Percentiles rank a stretch among this genome's conserved stretches.
Conservation (phyloP, 148 eudicot species). For the Amaranthus cruentus region DNA sequence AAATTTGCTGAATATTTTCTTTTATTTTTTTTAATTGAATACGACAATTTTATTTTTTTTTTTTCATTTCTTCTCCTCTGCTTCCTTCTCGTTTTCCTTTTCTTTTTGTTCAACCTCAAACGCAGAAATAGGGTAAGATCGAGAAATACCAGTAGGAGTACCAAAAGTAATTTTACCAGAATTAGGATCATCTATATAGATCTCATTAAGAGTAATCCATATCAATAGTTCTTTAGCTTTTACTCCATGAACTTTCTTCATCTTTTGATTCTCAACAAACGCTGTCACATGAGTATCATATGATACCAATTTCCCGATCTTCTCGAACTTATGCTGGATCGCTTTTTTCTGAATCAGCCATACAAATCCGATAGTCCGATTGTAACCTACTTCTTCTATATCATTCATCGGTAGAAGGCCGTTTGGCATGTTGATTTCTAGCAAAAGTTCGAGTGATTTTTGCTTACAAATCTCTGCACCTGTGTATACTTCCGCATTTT, state of each 20-base stretch:
- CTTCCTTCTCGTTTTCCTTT: constrained; percentile 11
- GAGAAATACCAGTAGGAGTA: constrained; percentile 51
- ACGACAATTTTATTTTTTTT: not conserved
- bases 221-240: constrained; percentile 60
- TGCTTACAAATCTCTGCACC: constrained; percentile 46
- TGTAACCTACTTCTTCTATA: constrained; percentile 48
- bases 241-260: constrained; percentile 61
- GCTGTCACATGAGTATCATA: constrained; percentile 64
- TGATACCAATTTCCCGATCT: constrained; percentile 31
- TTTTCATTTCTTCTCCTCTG: constrained; percentile 7
- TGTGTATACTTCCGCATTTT: constrained; percentile 44
- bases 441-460: constrained; percentile 39
- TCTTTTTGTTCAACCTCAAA: constrained; percentile 37
- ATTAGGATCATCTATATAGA: constrained; percentile 39
- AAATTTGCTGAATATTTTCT: too few relatives aligned
- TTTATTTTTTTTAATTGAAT: too few relatives aligned
- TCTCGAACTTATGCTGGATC: constrained; percentile 33
- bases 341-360: constrained; percentile 57
- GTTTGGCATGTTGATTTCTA: constrained; percentile 43
- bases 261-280: constrained; percentile 47
- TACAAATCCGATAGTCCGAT: constrained; percentile 49
- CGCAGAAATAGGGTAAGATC: constrained; percentile 44
- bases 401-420: constrained; percentile 57
- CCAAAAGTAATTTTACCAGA: constrained; percentile 54
- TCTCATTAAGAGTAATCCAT: constrained; percentile 49